Conservation (phyloP, 1,284 basidiomycete genomes). For the Trichosporon faecale region DNA sequence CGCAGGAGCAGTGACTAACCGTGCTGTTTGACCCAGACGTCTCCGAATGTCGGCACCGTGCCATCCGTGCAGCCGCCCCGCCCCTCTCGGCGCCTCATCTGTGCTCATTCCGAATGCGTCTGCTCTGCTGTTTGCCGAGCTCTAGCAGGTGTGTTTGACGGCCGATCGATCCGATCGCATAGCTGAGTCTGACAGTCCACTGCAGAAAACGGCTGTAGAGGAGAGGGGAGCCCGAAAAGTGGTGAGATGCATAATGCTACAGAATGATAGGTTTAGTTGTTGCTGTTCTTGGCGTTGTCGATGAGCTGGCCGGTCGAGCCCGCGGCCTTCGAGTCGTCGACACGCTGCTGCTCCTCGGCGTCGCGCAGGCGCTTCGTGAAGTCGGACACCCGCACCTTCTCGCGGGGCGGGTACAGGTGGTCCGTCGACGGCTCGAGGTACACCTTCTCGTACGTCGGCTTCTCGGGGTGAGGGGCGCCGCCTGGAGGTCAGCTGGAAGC, state of each 20-base stretch:
- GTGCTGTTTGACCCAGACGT: background rate
- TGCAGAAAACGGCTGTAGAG: too few relatives aligned
- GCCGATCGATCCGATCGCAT: background rate
- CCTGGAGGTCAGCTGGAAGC: constrained; percentile 6
- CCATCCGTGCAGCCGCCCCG: background rate
- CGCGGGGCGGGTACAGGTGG: constrained; percentile 27
- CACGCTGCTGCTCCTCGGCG: constrained; percentile 45
- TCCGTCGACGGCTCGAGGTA: constrained; percentile 13
- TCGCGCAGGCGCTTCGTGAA: constrained; percentile 47
- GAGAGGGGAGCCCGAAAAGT: background rate
- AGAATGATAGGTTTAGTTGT: background rate
- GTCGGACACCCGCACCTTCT: constrained; percentile 42
- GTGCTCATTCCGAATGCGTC: background rate
- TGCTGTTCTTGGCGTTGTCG: constrained; percentile 26
- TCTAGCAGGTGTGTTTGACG: background rate
- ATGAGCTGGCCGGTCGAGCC: constrained; percentile 15
- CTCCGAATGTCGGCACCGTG: background rate
- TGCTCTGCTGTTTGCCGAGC: background rate
- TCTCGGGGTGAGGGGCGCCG: constrained; percentile 17
- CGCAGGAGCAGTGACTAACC: background rate
- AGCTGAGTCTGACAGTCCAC: too few relatives aligned
- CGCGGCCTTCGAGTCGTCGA: constrained; percentile 30
- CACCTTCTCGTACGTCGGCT: background rate
- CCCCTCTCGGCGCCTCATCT: background rate
- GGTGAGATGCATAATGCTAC: constrained; percentile 9